A percentile compares a stretch with the other conserved stretches of the same genome.
phyloP scores from a whole-genome alignment of 768 basidiomycete genomes.

The Lactarius hatsudake region DNA sequence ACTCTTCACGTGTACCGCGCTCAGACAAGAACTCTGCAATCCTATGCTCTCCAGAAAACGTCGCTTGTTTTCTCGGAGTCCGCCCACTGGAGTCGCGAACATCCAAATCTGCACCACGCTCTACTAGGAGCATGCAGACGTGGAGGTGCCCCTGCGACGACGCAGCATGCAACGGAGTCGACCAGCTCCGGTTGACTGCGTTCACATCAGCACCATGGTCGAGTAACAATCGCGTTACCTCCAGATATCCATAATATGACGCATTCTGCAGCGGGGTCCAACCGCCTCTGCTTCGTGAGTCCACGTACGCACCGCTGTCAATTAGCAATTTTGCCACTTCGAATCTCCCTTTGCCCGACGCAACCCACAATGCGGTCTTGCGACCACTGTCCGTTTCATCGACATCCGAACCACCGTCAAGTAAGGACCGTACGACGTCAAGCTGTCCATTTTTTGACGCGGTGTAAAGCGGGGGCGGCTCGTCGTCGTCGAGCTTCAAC shows the following conservation, averaged over 20 bases:
- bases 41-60: not conserved
- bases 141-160: not conserved
- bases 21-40: not conserved
- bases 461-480: too few relatives aligned
- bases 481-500: too few relatives aligned
- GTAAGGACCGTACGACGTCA: too few relatives aligned
- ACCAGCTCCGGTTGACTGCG: too few relatives aligned
- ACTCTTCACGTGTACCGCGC: not conserved
- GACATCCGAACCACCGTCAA: too few relatives aligned
- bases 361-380: too few relatives aligned
- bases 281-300: not conserved
- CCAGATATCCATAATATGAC: not conserved
- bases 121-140: not conserved
- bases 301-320: not conserved
- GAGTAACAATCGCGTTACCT: not conserved
- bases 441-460: too few relatives aligned
- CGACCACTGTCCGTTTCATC: too few relatives aligned
- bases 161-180: not conserved
- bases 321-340: not conserved
- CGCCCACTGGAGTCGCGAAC: not conserved
- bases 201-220: not conserved
- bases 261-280: not conserved
- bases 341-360: too few relatives aligned
- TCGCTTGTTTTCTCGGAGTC: not conserved
- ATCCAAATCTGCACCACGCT: not conserved